Conservation (phyloP, 1,139 yeast species). For the Pneumocystis canis region DNA sequence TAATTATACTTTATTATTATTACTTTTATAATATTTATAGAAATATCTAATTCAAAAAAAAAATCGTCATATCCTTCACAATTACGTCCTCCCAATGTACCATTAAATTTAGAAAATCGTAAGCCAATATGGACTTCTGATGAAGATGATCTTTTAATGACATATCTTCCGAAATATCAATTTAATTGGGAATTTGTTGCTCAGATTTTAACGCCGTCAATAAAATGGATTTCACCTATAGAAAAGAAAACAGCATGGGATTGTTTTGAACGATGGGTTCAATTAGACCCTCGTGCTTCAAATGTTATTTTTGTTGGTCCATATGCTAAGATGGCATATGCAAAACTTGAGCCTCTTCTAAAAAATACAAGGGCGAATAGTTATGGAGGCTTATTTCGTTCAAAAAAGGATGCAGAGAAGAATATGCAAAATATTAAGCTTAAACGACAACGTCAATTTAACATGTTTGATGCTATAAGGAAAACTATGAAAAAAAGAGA, state of each 20-base stretch:
- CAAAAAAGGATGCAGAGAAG: background rate
- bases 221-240: slow-evolving; percentile 64
- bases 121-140: slow-evolving; percentile 95
- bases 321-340: slow-evolving; percentile 69
- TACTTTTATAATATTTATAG: background rate
- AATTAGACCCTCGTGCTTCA: slow-evolving; percentile 49
- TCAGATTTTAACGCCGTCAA: slow-evolving; percentile 50
- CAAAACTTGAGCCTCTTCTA: slow-evolving; percentile 84
- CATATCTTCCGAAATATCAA: slow-evolving; percentile 70
- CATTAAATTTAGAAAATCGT: slow-evolving; percentile 44
- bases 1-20: background rate
- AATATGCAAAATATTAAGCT: background rate
- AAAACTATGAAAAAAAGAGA: slow-evolving; percentile 73
- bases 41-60: background rate
- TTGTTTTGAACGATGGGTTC: slow-evolving; percentile 90
- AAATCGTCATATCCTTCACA: slow-evolving; percentile 6
- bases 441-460: slow-evolving; percentile 76
- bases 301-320: slow-evolving; percentile 51
- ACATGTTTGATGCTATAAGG: slow-evolving; percentile 90
- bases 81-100: slow-evolving; percentile 70
- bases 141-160: slow-evolving; percentile 70
- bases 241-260: slow-evolving; percentile 98
- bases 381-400: background rate
- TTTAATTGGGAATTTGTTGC: slow-evolving; percentile 91
- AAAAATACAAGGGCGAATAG: slow-evolving; percentile 46